Evolutionary conservation across 2,329 filamentous ascomycete species (phyloP), one percentile per base, ranked within the genome.

Genomic region (Aspergillus sergii): DNA sequence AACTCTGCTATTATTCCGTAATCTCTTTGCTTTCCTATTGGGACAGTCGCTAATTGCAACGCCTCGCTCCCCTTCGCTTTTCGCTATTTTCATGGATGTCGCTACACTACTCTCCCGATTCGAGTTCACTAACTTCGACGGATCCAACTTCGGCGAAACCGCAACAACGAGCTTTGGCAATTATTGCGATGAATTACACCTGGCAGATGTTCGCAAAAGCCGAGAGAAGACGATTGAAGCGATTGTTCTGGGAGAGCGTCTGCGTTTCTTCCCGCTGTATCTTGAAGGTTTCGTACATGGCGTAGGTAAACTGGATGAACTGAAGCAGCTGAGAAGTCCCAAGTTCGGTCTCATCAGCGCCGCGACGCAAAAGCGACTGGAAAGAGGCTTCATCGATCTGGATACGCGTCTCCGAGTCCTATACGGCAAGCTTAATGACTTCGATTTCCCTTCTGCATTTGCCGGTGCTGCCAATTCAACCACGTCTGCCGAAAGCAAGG

Each of bases 211-310:
- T 54, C 85, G 93, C 60, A 82, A 86, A 64, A 96, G 92, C 74
- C 86, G 90, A 30, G 93, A 97, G 73, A 96, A 95, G 83, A 97
- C 92, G 0, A 84, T 98, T 28, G 93, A 98, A 78, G 91, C 90
- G 0, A 85, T 98, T 54, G 85, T 98, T n/a, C 82, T 99, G 12
- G 94, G 92, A 61, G 94, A 99, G 79, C 87, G 87, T 43, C 91
- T 98, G 88, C 89, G 89, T 62, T 96, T 87, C 55, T 87, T 90
- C 71, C 85, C 89, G 9, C 84, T 99, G 2, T 98, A 96, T 79
- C 92, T 92, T 63, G 93, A 97, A 77, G 93, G 92, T 0, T 98
- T 97, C 72, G 89, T 93, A 6, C 95, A 98, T 76, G 93, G 90
- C 0, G 93, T 92, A 11, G 95, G 94, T 57, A 96, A 95, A 77